A percentile compares a stretch with the other conserved stretches of the same genome.
These are phyloP conservation scores for Eryngium alpinum DNA, from an alignment of 140 eudicot species.

Conservation along the genomic window DNA sequence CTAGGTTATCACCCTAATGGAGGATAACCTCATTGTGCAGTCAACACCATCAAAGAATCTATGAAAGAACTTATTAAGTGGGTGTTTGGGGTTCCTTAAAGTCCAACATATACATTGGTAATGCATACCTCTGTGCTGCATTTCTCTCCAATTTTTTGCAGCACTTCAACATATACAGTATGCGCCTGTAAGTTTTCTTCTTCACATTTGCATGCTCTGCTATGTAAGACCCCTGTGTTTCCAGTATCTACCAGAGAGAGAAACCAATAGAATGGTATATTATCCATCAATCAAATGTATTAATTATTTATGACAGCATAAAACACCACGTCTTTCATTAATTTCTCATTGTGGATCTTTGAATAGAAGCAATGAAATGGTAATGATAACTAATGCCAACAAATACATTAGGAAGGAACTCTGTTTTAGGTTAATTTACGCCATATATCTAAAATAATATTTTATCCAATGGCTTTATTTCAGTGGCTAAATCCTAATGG, in stretches of 20 bases:
- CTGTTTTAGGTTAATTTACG: not conserved
- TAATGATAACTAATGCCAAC: not conserved
- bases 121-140: constrained; percentile 65
- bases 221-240: constrained; percentile 27
- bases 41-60: too few species aligned
- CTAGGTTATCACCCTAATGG: too few species aligned
- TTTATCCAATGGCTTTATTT: not conserved
- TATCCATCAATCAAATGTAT: not conserved
- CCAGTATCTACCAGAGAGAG: constrained; percentile 28
- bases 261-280: not conserved
- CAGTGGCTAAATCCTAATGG: not conserved
- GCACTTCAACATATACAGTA: constrained; percentile 58
- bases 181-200: constrained; percentile 36
- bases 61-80: too few species aligned
- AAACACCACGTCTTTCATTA: not conserved
- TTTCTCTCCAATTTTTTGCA: constrained; percentile 82
- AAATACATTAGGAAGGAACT: not conserved
- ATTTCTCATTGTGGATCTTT: not conserved
- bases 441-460: not conserved
- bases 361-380: not conserved
- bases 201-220: constrained; percentile 39
- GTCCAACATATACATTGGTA: not conserved
- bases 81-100: too few species aligned
- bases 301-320: constrained; percentile 2
- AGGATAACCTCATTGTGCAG: too few species aligned